A percentile compares a stretch with the other conserved stretches of the same genome.
Conservation (phyloP, 495 filamentous ascomycete species). For the Cryomyces antarcticus region DNA sequence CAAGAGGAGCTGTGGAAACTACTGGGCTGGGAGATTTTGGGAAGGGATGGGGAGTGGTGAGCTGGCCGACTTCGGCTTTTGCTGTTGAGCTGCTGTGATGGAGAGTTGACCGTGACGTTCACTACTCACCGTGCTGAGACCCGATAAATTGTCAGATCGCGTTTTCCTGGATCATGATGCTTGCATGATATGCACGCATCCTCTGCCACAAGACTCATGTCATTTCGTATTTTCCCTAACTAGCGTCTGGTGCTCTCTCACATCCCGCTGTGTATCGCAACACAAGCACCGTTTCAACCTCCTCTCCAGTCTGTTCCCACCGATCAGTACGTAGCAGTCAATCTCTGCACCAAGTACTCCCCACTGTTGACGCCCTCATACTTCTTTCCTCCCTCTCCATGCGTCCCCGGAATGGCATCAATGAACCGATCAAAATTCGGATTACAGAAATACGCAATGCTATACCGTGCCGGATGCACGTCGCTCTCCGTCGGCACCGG, state of each 20-base stretch:
- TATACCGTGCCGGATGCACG: slow-evolving; percentile 42
- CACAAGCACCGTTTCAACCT: too few species aligned
- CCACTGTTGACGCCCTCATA: slow-evolving; percentile 61
- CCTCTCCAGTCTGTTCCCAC: too few species aligned
- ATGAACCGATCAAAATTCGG: slow-evolving; percentile 63
- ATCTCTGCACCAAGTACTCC: slow-evolving; percentile 62
- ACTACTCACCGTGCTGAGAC: too few species aligned
- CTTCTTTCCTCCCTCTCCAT: slow-evolving; percentile 48
- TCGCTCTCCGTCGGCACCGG: slow-evolving; percentile 24
- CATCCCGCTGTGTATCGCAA: too few species aligned
- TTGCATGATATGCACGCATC: too few species aligned
- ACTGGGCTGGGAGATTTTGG: slow-evolving; percentile 18
- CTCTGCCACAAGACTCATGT: too few species aligned
- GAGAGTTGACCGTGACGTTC: too few species aligned
- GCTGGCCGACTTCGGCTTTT: neutral
- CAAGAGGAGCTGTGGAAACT: slow-evolving; percentile 19
- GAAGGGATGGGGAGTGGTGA: slow-evolving; percentile 8
- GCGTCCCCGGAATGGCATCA: slow-evolving; percentile 76
- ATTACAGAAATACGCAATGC: slow-evolving; percentile 72
- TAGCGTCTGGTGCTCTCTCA: too few species aligned
- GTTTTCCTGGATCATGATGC: too few species aligned
- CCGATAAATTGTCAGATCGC: too few species aligned
- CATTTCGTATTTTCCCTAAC: too few species aligned
- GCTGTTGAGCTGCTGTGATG: too few species aligned
- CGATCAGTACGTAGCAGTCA: slow-evolving; percentile 40